Evolutionary conservation across 2,329 filamentous ascomycete species (phyloP).

Genomic region (Trichoderma asperellum): DNA sequence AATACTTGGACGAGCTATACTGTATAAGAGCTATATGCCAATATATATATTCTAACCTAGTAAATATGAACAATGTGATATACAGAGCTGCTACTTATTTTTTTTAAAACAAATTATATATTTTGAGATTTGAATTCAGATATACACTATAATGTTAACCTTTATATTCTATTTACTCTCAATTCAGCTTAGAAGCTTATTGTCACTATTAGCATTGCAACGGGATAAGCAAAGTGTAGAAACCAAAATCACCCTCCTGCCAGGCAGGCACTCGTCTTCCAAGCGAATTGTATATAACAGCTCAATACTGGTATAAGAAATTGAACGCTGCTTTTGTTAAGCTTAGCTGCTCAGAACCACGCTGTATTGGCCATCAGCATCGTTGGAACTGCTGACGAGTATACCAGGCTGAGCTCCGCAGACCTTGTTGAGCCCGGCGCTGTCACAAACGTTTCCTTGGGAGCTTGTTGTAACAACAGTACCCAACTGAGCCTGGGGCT

Average conservation of each 20-base stretch:
- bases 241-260: neutral
- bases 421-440: constrained; percentile 22
- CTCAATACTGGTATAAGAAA: neutral
- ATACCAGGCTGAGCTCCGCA: constrained; percentile 26
- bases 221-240: neutral
- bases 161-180: no score
- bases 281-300: neutral
- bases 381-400: constrained; percentile 20
- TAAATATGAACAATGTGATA: no score
- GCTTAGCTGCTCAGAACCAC: constrained; percentile 22
- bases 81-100: no score
- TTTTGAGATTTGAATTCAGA: no score
- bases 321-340: neutral
- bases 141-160: no score
- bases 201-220: no score
- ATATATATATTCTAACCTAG: no score
- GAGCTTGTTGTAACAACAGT: constrained; percentile 26
- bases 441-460: constrained; percentile 17
- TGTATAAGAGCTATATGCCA: no score
- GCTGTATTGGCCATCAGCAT: constrained; percentile 26
- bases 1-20: no score
- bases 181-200: no score
- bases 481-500: constrained; percentile 22
- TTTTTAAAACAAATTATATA: no score
- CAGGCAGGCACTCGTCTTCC: neutral